These are phyloP conservation scores for Penicillium sp. DNA, from an alignment of 2,329 filamentous ascomycete genomes.

Conservation along the genomic window DNA sequence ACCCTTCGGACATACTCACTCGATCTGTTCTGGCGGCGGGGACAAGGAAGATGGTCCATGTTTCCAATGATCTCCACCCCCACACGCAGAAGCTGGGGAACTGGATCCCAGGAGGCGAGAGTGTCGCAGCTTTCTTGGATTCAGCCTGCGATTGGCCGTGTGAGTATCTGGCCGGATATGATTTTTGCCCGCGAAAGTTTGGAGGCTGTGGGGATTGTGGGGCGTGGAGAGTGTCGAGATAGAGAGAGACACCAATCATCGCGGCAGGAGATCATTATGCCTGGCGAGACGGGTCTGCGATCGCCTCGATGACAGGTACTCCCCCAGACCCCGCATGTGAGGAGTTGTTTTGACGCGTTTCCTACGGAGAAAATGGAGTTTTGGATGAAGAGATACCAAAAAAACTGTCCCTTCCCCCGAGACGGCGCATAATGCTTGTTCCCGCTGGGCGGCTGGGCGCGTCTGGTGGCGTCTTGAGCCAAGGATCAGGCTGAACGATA, in stretches of 20 bases:
- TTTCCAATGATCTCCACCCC: constrained; percentile 2
- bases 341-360: not conserved
- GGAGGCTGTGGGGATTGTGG: constrained; percentile 10
- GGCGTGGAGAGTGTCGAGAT: constrained; percentile 1
- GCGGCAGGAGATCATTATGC: not conserved
- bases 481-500: not conserved
- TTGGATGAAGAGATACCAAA: not conserved
- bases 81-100: not conserved
- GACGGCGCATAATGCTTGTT: constrained; percentile 13
- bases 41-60: not conserved
- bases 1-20: not conserved
- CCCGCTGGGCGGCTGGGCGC: constrained; percentile 14
- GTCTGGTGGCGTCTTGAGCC: constrained; percentile 1
- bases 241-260: constrained; percentile 3
- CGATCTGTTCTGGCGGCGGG: constrained; percentile 7
- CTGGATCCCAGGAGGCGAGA: not conserved
- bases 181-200: constrained; percentile 6
- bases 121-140: not conserved
- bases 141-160: not conserved
- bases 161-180: constrained; percentile 7
- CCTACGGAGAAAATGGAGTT: not conserved
- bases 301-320: not conserved
- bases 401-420: not conserved
- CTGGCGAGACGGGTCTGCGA: not conserved
- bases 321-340: constrained; percentile 3